These are phyloP conservation scores for Rhizopogon vulgaris DNA, from an alignment of 768 basidiomycete genomes.

Conservation along the genomic window DNA sequence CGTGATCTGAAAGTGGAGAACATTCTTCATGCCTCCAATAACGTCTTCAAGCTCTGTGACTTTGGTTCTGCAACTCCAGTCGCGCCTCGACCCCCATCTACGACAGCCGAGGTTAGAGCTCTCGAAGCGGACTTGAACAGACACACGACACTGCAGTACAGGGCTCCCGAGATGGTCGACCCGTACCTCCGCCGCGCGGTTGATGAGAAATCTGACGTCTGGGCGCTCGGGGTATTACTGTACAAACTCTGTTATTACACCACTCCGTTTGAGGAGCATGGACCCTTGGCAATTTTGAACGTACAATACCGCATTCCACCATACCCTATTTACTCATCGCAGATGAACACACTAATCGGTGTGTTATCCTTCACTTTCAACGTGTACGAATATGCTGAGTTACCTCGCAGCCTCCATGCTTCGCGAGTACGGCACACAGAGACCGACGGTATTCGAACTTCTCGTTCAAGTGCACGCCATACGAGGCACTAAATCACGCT, in stretches of 20 bases:
- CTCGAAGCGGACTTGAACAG: conserved; percentile 89
- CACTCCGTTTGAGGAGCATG: conserved; percentile 98
- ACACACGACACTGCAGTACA: conserved; percentile 94
- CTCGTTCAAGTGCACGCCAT: conserved; percentile 78
- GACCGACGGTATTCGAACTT: conserved; percentile 86
- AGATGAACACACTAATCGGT: conserved; percentile 84
- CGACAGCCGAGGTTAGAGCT: conserved; percentile 76
- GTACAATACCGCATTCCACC: conserved; percentile 91
- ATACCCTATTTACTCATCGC: conserved; percentile 79
- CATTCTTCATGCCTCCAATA: conserved; percentile 81
- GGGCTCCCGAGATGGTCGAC: conserved; percentile 99
- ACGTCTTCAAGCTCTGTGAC: conserved; percentile 93
- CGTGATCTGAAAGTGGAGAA: conserved; percentile 99
- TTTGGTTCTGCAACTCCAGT: conserved; percentile 91
- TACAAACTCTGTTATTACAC: conserved; percentile 99
- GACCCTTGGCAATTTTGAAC: conserved; percentile 91
- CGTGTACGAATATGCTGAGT: conserved; percentile 6
- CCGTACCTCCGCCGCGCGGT: conserved; percentile 75
- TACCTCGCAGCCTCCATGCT: conserved; percentile 74
- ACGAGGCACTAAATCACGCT: conserved; percentile 80
- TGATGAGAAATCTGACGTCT: conserved; percentile 94
- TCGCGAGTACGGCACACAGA: conserved; percentile 79
- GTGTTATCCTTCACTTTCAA: conserved; percentile 16
- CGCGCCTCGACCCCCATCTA: conserved; percentile 61
- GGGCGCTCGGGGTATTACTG: conserved; percentile 94